phyloP scores from a whole-genome alignment of 2,329 filamentous ascomycete genomes.

The Arthroderma uncinatum region DNA sequence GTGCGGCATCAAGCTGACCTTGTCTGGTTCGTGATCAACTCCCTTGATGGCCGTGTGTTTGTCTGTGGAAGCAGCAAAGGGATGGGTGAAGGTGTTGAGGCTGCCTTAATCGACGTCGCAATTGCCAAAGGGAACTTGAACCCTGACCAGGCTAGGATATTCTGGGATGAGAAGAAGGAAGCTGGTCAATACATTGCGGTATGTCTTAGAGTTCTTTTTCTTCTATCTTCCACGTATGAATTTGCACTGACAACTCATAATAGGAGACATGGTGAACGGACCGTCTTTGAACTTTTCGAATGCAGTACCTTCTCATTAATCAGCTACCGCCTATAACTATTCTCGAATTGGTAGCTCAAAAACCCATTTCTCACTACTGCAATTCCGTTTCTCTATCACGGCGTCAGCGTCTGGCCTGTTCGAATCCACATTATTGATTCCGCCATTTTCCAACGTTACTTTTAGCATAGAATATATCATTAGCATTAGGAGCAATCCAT shows the following conservation, averaged over 20 bases:
- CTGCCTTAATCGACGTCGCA: conserved; percentile 75
- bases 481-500: conserved; percentile 4
- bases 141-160: conserved; percentile 67
- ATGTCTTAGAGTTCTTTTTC: conserved; percentile 18
- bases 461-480: not conserved
- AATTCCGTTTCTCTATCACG: not conserved
- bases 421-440: not conserved
- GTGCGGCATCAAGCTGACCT: conserved; percentile 82
- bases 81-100: conserved; percentile 94
- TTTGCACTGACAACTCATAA: not conserved
- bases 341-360: not conserved
- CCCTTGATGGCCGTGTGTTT: conserved; percentile 89
- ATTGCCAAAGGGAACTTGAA: conserved; percentile 87
- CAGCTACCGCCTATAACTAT: not conserved
- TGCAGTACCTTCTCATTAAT: not conserved
- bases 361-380: not conserved
- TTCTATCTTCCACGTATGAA: not conserved
- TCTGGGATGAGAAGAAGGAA: conserved; percentile 86
- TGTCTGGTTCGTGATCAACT: conserved; percentile 97
- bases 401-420: not conserved
- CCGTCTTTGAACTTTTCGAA: not conserved
- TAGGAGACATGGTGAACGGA: conserved; percentile 6
- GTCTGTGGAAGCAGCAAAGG: conserved; percentile 92
- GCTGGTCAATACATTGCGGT: conserved; percentile 89
- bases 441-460: not conserved